Percentiles rank a stretch among this genome's conserved stretches.
phyloP scores from a whole-genome alignment of 2,329 filamentous ascomycete genomes.

The Mollisiaceae sp. region DNA sequence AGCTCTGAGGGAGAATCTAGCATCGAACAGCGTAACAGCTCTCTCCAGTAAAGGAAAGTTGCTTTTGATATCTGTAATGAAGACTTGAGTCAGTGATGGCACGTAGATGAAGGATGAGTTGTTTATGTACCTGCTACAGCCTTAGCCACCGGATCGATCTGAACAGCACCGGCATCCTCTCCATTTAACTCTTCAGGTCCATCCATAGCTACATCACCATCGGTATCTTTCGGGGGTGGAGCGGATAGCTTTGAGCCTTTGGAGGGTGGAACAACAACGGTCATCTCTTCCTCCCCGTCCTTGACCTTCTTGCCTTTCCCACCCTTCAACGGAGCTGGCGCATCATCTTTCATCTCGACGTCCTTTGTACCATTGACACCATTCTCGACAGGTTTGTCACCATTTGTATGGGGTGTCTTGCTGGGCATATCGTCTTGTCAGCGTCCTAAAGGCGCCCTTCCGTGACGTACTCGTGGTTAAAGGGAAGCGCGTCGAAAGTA shows the following conservation, averaged over 20 bases:
- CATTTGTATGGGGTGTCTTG: conserved; percentile 70
- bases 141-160: conserved; percentile 66
- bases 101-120: background rate
- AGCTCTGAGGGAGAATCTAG: conserved; percentile 91
- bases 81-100: conserved; percentile 27
- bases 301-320: conserved; percentile 69
- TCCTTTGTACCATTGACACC: conserved; percentile 69
- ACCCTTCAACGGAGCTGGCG: conserved; percentile 61
- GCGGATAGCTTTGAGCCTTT: conserved; percentile 66
- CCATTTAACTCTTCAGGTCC: conserved; percentile 47
- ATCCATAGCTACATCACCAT: conserved; percentile 76
- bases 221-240: conserved; percentile 61
- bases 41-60: conserved; percentile 92
- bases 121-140: conserved; percentile 61
- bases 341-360: conserved; percentile 72
- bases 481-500: conserved; percentile 34
- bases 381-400: conserved; percentile 73
- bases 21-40: conserved; percentile 90
- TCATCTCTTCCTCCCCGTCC: conserved; percentile 80
- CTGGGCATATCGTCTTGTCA: conserved; percentile 62
- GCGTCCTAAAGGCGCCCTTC: conserved; percentile 37
- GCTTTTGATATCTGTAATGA: conserved; percentile 80
- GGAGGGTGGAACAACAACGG: conserved; percentile 76
- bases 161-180: conserved; percentile 49
- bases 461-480: conserved; percentile 34